A percentile compares a stretch with the other conserved stretches of the same genome.
Evolutionary conservation across 2,329 filamentous ascomycete species (phyloP).

Genomic region (Trichoderma hamatum): DNA sequence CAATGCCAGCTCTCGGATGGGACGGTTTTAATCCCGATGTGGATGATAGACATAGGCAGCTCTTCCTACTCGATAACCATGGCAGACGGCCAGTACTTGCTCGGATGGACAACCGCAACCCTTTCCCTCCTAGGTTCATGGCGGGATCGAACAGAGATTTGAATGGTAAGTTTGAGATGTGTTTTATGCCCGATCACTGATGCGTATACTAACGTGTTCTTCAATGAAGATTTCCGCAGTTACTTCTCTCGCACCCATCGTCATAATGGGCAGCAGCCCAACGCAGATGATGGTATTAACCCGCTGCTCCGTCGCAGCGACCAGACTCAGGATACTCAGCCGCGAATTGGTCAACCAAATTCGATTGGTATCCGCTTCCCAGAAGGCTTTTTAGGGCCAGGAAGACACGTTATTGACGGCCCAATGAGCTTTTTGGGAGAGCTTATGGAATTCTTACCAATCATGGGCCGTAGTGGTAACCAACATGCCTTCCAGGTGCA

Average conservation of each 20-base stretch:
- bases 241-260: slow-evolving; percentile 57
- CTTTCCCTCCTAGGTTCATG: slow-evolving; percentile 61
- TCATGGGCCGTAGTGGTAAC: slow-evolving; percentile 48
- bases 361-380: slow-evolving; percentile 58
- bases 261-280: slow-evolving; percentile 55
- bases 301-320: slow-evolving; percentile 74
- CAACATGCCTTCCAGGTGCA: slow-evolving; percentile 63
- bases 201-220: slow-evolving; percentile 15
- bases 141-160: slow-evolving; percentile 59
- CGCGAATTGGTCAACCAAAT: slow-evolving; percentile 54
- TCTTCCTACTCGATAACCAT: slow-evolving; percentile 57
- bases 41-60: slow-evolving; percentile 52
- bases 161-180: slow-evolving; percentile 46
- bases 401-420: slow-evolving; percentile 48
- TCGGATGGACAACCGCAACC: slow-evolving; percentile 52
- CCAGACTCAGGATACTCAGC: slow-evolving; percentile 48
- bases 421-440: slow-evolving; percentile 60
- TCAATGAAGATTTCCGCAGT: slow-evolving; percentile 50
- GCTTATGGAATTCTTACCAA: slow-evolving; percentile 57
- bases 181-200: neutral
- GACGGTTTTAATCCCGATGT: slow-evolving; percentile 57
- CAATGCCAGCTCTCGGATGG: slow-evolving; percentile 59
- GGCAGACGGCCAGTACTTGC: slow-evolving; percentile 40
- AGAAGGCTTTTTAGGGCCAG: slow-evolving; percentile 48
- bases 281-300: slow-evolving; percentile 80